Evolutionary conservation across 1,284 basidiomycete species (phyloP), one percentile per base, ranked within the genome.

Genomic region (Sanghuangporus sanghuang): DNA sequence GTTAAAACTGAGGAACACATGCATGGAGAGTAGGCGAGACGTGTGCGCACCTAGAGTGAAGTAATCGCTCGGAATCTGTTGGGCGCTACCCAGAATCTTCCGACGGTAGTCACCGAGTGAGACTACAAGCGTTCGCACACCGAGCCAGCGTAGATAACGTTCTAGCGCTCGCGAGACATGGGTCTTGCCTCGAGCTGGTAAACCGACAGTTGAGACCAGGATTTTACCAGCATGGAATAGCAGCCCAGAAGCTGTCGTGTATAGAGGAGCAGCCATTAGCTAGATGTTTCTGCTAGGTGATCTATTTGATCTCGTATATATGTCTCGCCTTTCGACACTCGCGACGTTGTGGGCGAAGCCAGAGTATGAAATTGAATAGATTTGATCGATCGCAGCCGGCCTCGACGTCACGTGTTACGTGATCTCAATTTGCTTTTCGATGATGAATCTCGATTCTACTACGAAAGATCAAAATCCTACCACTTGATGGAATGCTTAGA

Each of bases 151-250:
- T 0, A 99, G 84, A 76, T 99, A 99, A 27, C 97, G 87, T 74
- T 99, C 96, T 36, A 99, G 84, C 18, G 96, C 90, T 60, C 96
- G 86, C 0, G 95, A 96, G 63, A 99, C 92, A 75, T 99, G 97
- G 0, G 96, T 98, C 78, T 98, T 98, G 54, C 96, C 96, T 59
- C 96, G 85, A 5, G 93, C 94, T 32, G 95, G 96, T 1, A 98
- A 81, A 16, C 95, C 96, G 66, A 98, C 91, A 12, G 95, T 93
- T 63, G 95, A 81, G 61, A 98, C 77, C 9, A 97, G 81, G 71
- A 98, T 96, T 75, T 97, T 94, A 71, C 95, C 96, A 9, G 95
- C 95, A 76, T 97, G 95, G 77, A 90, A 97, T 52, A 97, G 86
- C 32, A 95, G 82, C 44, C 90, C 89, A 58, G 89, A 91, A 38